Evolutionary conservation across 2,329 filamentous ascomycete species (phyloP), one percentile per base, ranked within the genome.

Genomic region (Colletotrichum lupini): DNA sequence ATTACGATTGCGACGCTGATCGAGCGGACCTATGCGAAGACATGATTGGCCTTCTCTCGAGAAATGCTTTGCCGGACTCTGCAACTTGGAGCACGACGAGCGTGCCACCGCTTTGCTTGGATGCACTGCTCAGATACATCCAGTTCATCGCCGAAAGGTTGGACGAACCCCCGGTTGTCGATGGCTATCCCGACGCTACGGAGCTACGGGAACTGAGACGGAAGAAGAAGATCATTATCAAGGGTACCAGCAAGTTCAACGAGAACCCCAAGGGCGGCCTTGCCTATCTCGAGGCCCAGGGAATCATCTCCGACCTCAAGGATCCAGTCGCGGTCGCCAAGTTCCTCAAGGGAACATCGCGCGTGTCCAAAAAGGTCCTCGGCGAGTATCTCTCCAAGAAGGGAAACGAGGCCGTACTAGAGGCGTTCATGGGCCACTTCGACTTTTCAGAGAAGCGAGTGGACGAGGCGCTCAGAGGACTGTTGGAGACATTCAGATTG

Each of bases 1-100:
- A 99, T 82, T 99, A 98, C 80, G 97, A 99, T 82, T 99, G 96
- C 79, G 95, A 98, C 79, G 92, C 95, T 65, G 94, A 99, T 80
- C 91, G 95, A 62, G 92, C 92, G 64, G 97, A 99, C 83, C 85
- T 99, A 5, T 99, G 97, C 79, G 94, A 98, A 84, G 97, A 99
- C 79, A 93, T 98, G 89, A 91, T 99, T 73, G 96, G 97, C 0
- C 88, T 99, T 42, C 86, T 99, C 19, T 96, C 97, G 24, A 91
- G 97, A 72, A 99, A 98, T 81, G 97, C 97, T 2, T 93, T 99
- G 76, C 97, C 97, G 0, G 97, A 99, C 81, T 98, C 97, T 9
- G 97, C 96, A 6, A 98, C 95, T 6, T 99, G 97, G 97, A 99
- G 97, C 81, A 99, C 97, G 12, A 98, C 96, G 5, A 99, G 97